phyloP scores from a whole-genome alignment of 2,329 filamentous ascomycete genomes.

The Lanzia echinophila region DNA sequence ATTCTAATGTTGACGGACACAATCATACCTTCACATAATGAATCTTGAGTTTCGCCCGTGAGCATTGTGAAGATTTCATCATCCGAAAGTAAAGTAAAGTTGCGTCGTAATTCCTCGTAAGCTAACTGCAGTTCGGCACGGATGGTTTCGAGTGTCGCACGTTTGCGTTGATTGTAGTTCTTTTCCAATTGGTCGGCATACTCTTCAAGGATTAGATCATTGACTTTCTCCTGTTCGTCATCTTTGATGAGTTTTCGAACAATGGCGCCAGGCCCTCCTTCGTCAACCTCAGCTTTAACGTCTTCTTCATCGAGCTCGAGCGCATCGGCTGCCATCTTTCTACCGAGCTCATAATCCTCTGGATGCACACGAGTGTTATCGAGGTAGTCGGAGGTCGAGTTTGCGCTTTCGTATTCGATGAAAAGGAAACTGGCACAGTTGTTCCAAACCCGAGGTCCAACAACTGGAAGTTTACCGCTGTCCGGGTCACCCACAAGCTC shows the following conservation, averaged over 20 bases:
- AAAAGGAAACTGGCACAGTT: constrained; percentile 96
- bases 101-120: constrained; percentile 86
- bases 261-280: constrained; percentile 83
- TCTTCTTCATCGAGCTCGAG: constrained; percentile 96
- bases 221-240: constrained; percentile 88
- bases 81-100: constrained; percentile 61
- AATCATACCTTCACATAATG: constrained; percentile 83
- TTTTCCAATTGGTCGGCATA: constrained; percentile 93
- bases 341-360: constrained; percentile 95
- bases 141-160: constrained; percentile 92
- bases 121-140: constrained; percentile 86
- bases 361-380: constrained; percentile 97
- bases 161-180: constrained; percentile 90
- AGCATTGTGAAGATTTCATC: constrained; percentile 94
- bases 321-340: constrained; percentile 97
- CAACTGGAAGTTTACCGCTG: constrained; percentile 67
- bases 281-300: constrained; percentile 87
- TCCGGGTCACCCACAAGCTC: constrained; percentile 87
- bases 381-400: constrained; percentile 78
- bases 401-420: constrained; percentile 79
- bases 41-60: constrained; percentile 83
- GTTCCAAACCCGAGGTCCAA: constrained; percentile 87
- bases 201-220: constrained; percentile 91
- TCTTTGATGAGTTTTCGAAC: constrained; percentile 94
- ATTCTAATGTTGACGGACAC: constrained; percentile 82